phyloP scores from a whole-genome alignment of 2,329 filamentous ascomycete species.

The Sclerotinia sclerotiorum region DNA sequence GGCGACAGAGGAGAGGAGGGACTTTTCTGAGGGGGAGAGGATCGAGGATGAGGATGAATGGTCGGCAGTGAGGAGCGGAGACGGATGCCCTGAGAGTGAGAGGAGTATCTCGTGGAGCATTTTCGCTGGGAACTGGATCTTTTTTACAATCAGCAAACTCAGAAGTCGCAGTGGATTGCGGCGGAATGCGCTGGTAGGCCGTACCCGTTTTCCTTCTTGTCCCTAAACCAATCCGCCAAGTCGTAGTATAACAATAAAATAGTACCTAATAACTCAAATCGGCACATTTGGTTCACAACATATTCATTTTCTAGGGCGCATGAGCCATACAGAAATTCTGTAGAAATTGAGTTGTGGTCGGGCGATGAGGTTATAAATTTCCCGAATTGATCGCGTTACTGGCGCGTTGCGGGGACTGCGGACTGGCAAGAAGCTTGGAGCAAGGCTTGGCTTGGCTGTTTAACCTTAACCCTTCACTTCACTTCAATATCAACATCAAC shows the following conservation, averaged over 20 bases:
- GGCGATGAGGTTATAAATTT: constrained; percentile 6
- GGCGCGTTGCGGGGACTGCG: constrained; percentile 2
- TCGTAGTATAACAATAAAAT: constrained; percentile 36
- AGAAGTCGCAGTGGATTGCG: constrained; percentile 22
- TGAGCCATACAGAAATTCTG: background rate
- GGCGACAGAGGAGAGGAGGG: constrained; percentile 74
- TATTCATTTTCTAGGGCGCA: background rate
- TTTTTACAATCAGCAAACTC: constrained; percentile 21
- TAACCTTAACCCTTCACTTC: background rate
- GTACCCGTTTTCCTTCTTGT: constrained; percentile 14
- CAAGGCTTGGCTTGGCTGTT: background rate
- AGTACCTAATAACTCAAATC: constrained; percentile 39
- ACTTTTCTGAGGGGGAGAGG: constrained; percentile 76
- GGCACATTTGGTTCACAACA: constrained; percentile 37
- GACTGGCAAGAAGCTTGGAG: background rate
- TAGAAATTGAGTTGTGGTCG: background rate
- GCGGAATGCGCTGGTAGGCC: too few species aligned
- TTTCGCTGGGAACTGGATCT: constrained; percentile 23
- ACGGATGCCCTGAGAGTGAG: constrained; percentile 90
- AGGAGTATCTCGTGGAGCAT: constrained; percentile 99
- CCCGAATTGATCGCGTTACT: constrained; percentile 10
- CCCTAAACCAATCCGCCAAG: constrained; percentile 30
- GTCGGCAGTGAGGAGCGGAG: constrained; percentile 71
- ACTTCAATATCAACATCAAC: background rate
- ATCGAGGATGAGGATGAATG: constrained; percentile 49